Evolutionary conservation across 73 alveolate species (phyloP), one percentile per base, ranked within the genome.

Genomic region (Stentor roeselii): DNA sequence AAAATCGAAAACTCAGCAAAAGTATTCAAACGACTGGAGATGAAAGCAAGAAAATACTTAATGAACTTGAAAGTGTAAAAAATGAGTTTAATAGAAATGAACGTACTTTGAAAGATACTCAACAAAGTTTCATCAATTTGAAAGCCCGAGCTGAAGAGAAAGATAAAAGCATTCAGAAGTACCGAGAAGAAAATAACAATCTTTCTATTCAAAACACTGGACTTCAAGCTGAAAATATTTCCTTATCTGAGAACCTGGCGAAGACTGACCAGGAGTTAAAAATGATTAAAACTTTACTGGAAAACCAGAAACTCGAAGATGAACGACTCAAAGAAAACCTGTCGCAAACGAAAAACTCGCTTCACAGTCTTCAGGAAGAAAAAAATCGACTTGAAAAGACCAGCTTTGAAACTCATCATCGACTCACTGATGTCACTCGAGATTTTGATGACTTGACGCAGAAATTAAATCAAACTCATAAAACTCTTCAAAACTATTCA

Each of bases 141-240:
- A 67, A 32, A 67, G 80, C 80, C 11, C n/a, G 80, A 1, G 37
- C 37, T 27, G 80, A 67, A 67, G 80, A 67, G 34, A 67, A 67
- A 67, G 80, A 67, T 50, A 6, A 21, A 11, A 11, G 30, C 67
- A 6, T 50, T 6, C 67, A 50, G 21, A 50, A 50, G 21, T 50
- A 50, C 67, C 6, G 21, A 50, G 67, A 50, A 50, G 67, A 50
- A 50, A 50, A 50, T 50, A 50, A 50, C 67, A 50, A 50, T 50
- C 21, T 50, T 11, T 50, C 67, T 11, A 50, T 50, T 11, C 67
- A 50, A 50, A 50, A 50, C 67, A 11, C 67, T 11, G 21, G 67
- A 6, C 67, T 50, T 50, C 67, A 50, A 50, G 67, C 67, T 11
- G 67, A 50, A 50, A 50, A 50, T 21, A 50, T 50, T 11, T 11